A percentile compares a stretch with the other conserved stretches of the same genome.
Evolutionary conservation across 2,329 filamentous ascomycete species (phyloP).

Genomic region (Colletotrichum limetticola): DNA sequence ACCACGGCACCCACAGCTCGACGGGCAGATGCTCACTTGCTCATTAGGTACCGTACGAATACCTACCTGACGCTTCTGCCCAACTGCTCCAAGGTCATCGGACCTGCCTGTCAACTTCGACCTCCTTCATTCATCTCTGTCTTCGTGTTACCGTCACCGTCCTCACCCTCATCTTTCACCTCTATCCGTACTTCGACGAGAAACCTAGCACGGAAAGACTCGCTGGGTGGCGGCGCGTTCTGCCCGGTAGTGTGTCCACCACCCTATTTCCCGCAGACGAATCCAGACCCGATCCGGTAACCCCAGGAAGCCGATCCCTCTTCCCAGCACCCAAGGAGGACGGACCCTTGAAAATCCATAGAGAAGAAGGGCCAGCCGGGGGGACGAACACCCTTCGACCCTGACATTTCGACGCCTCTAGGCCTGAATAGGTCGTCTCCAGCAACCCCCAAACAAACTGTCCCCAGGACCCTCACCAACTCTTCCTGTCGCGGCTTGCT

Average conservation of each 20-base stretch:
- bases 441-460: neutral
- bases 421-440: constrained; percentile 23
- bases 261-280: constrained; percentile 13
- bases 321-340: constrained; percentile 2
- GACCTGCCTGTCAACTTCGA: neutral
- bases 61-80: neutral
- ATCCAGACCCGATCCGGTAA: constrained; percentile 15
- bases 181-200: neutral
- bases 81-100: neutral
- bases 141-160: neutral
- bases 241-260: neutral
- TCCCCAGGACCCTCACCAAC: neutral
- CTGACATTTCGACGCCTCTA: constrained; percentile 6
- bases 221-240: neutral
- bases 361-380: constrained; percentile 5
- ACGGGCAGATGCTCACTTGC: neutral
- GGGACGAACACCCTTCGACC: constrained; percentile 22
- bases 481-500: neutral
- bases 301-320: constrained; percentile 25
- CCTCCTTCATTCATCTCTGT: neutral
- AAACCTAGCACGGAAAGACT: neutral
- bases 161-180: neutral
- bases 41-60: neutral
- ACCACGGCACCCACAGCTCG: neutral
- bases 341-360: constrained; percentile 28